phyloP scores from a whole-genome alignment of 2,329 filamentous ascomycete species.

The Microdochium paspali region DNA sequence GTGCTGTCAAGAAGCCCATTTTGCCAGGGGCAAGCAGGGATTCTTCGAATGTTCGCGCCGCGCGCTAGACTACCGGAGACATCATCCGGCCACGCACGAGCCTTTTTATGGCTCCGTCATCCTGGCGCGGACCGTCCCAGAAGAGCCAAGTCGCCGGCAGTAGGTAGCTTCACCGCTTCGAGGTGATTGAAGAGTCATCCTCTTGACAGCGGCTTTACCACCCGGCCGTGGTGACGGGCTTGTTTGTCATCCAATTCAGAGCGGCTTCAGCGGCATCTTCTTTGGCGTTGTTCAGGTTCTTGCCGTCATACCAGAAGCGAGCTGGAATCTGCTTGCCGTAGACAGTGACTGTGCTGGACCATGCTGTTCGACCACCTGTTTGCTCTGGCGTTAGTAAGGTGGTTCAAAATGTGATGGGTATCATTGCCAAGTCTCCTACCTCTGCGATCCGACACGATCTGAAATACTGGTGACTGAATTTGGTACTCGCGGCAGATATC shows the following conservation, averaged over 20 bases:
- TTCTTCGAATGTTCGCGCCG: not conserved
- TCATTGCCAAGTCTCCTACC: constrained; percentile 38
- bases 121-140: not conserved
- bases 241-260: constrained; percentile 41
- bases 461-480: constrained; percentile 49
- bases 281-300: constrained; percentile 77
- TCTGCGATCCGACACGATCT: constrained; percentile 66
- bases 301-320: constrained; percentile 85
- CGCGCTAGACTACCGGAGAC: not conserved
- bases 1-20: too few relatives aligned
- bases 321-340: constrained; percentile 56
- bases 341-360: constrained; percentile 75
- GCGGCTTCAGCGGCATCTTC: constrained; percentile 89
- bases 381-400: not conserved
- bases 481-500: constrained; percentile 48
- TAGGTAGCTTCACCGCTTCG: not conserved
- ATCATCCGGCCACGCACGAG: not conserved
- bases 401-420: too few relatives aligned
- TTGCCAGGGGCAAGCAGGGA: not conserved
- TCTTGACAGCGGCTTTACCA: constrained; percentile 7
- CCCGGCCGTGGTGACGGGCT: constrained; percentile 20
- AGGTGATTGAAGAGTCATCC: not conserved
- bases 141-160: not conserved
- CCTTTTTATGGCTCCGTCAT: not conserved
- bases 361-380: constrained; percentile 78